phyloP scores from a whole-genome alignment of 2,329 filamentous ascomycete species.

The Thermothelomyces thermophilus region DNA sequence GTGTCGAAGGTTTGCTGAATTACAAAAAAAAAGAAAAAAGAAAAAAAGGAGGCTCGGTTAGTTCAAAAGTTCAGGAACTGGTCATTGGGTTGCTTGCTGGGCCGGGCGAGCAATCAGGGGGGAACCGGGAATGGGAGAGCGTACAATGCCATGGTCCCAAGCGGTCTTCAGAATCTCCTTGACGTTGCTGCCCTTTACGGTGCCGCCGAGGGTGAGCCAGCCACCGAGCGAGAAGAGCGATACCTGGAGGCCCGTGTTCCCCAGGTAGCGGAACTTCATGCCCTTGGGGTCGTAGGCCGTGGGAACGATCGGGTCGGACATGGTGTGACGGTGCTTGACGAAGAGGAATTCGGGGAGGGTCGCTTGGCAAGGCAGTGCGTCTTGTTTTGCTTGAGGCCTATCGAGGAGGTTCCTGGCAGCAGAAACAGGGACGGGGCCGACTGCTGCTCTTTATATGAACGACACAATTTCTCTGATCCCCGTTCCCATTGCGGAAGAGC shows the following conservation, averaged over 20 bases:
- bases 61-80: too few species aligned
- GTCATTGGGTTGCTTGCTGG: too few species aligned
- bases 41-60: too few species aligned
- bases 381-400: too few species aligned
- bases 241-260: slow-evolving; percentile 65
- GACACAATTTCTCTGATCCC: not conserved
- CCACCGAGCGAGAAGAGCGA: slow-evolving; percentile 66
- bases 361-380: too few species aligned
- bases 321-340: slow-evolving; percentile 11
- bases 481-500: slow-evolving; percentile 1
- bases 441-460: not conserved
- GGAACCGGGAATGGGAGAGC: not conserved
- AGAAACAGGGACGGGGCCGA: not conserved
- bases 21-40: too few species aligned
- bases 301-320: slow-evolving; percentile 20
- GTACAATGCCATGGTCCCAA: slow-evolving; percentile 44
- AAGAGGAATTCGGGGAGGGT: too few species aligned
- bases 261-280: slow-evolving; percentile 69
- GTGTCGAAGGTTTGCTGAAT: slow-evolving; percentile 45
- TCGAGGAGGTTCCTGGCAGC: too few species aligned
- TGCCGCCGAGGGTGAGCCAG: slow-evolving; percentile 68
- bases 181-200: slow-evolving; percentile 33
- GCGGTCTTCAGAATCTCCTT: slow-evolving; percentile 41
- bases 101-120: too few species aligned
- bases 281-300: slow-evolving; percentile 29